Conservation (phyloP, 441 rosid species). For the Erysimum pusillum region DNA sequence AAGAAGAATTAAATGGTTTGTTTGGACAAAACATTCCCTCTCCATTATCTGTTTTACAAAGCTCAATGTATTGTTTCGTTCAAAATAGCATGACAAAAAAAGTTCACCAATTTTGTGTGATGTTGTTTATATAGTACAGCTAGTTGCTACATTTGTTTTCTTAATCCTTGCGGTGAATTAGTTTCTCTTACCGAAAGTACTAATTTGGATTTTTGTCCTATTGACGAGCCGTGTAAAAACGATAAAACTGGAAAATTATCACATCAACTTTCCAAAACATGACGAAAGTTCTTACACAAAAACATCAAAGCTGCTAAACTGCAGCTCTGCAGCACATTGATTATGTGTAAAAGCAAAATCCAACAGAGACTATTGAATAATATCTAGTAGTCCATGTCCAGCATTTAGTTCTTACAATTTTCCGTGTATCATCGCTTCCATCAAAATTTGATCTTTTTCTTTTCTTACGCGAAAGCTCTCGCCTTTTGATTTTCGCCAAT, state of each 20-base stretch:
- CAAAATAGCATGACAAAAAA: neutral
- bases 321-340: neutral
- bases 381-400: conserved; percentile 5
- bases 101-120: neutral
- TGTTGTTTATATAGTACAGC: conserved; percentile 7
- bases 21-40: neutral
- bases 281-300: conserved; percentile 25
- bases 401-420: neutral
- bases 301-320: conserved; percentile 8
- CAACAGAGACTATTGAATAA: neutral
- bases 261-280: conserved; percentile 31
- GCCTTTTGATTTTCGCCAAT: neutral
- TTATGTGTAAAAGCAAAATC: neutral
- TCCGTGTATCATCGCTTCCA: neutral
- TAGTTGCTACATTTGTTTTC: conserved; percentile 5
- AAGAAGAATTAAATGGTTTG: neutral
- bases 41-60: neutral
- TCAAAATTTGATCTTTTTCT: conserved; percentile 15
- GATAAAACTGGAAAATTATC: conserved; percentile 1
- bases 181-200: conserved; percentile 13
- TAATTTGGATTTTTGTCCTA: neutral
- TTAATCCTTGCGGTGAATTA: neutral
- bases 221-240: neutral
- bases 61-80: neutral
- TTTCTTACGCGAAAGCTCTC: conserved; percentile 14